Conservation (phyloP, 108 stramenopile genomes). For the Schizochytrium sp. region DNA sequence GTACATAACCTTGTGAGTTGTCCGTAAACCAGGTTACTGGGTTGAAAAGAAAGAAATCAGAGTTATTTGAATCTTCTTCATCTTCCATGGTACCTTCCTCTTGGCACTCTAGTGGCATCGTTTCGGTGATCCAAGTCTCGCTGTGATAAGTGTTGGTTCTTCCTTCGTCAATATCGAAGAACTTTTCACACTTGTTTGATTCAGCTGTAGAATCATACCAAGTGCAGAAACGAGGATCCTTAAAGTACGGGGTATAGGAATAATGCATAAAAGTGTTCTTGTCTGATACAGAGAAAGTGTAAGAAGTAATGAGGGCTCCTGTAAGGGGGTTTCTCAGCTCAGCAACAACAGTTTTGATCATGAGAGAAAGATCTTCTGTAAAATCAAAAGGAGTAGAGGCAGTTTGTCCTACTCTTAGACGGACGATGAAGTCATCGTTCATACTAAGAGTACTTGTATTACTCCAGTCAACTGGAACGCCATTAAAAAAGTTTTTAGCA, state of each 20-base stretch:
- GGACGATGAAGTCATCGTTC: neutral
- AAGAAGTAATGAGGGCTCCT: neutral
- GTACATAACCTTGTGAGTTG: neutral
- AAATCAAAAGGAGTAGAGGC: neutral
- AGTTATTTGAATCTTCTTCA: neutral
- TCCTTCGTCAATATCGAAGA: neutral
- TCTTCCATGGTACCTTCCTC: neutral
- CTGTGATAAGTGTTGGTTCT: neutral
- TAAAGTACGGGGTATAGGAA: neutral
- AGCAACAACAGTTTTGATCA: neutral
- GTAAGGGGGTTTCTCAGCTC: neutral
- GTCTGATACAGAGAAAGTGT: constrained; percentile 3
- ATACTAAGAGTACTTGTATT: neutral
- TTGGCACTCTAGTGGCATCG: neutral
- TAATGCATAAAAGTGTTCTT: neutral
- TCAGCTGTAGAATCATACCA: neutral
- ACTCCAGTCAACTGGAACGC: neutral
- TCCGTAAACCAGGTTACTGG: neutral
- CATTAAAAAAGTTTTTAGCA: neutral
- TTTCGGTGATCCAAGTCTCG: neutral
- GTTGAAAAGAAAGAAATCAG: neutral
- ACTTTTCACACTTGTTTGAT: neutral
- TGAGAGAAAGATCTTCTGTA: neutral
- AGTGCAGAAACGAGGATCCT: neutral
- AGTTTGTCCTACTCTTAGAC: neutral